Percentiles rank a stretch among this genome's conserved stretches.
phyloP scores from a whole-genome alignment of 306 rosid species.

The Psophocarpus tetragonolobus region DNA sequence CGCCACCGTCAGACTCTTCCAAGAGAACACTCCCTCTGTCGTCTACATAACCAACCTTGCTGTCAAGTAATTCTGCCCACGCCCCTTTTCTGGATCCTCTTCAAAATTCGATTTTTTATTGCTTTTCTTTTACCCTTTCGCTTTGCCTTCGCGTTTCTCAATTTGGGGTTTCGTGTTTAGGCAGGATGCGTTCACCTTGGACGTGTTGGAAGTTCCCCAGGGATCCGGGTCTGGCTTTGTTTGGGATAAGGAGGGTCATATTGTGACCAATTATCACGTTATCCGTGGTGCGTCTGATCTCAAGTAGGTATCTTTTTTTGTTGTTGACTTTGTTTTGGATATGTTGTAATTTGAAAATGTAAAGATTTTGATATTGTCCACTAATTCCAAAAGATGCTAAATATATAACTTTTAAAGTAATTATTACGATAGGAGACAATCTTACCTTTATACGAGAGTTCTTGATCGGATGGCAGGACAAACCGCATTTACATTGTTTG shows the following conservation, averaged over 20 bases:
- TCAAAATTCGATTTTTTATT: background rate
- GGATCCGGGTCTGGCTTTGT: conserved; percentile 98
- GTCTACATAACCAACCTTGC: conserved; percentile 96
- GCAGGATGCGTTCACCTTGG: conserved; percentile 97
- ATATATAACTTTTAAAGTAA: background rate
- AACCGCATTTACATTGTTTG: background rate
- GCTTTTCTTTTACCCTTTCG: background rate
- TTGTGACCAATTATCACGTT: conserved; percentile 96
- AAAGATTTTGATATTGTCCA: background rate
- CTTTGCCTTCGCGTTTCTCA: conserved; percentile 5
- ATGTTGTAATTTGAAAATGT: background rate
- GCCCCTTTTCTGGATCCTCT: background rate
- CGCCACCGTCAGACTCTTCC: conserved; percentile 91
- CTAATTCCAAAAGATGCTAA: background rate
- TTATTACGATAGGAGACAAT: background rate
- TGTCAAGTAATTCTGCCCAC: conserved; percentile 44
- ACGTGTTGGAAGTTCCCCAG: conserved; percentile 93
- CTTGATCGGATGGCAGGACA: background rate
- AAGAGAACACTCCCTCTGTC: conserved; percentile 92
- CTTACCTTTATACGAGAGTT: background rate
- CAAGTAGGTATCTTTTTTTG: conserved; percentile 48
- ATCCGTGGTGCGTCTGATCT: conserved; percentile 99
- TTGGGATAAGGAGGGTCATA: conserved; percentile 82
- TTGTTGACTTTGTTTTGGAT: background rate
- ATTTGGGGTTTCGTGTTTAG: conserved; percentile 49